Conservation (phyloP, 2,329 filamentous ascomycete genomes). For the Nemania sp. region DNA sequence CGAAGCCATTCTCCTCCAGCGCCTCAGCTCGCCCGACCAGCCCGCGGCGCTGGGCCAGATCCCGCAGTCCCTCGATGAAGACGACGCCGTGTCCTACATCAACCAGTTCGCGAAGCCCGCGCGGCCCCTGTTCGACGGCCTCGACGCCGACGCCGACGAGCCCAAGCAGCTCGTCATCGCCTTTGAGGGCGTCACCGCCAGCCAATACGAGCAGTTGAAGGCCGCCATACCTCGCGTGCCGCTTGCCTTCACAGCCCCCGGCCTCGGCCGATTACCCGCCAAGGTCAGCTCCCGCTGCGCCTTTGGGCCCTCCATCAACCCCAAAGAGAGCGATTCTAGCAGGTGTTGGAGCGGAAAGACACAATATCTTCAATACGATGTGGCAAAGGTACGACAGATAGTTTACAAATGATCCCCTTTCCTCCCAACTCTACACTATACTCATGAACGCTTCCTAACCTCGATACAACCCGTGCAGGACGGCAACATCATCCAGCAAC, state of each 20-base stretch:
- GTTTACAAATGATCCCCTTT: background rate
- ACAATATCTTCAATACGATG: conserved; percentile 42
- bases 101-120: conserved; percentile 62
- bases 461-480: conserved; percentile 40
- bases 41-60: conserved; percentile 55
- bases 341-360: conserved; percentile 39
- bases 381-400: conserved; percentile 30
- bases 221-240: conserved; percentile 47
- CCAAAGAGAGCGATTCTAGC: conserved; percentile 16
- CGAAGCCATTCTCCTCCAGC: conserved; percentile 63
- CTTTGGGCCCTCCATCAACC: conserved; percentile 35
- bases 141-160: conserved; percentile 34
- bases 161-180: conserved; percentile 63
- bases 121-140: conserved; percentile 54
- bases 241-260: conserved; percentile 54
- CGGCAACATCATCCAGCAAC: conserved; percentile 47
- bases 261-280: conserved; percentile 50
- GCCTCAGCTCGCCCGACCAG: conserved; percentile 53
- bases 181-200: conserved; percentile 59
- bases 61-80: conserved; percentile 48
- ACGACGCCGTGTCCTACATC: conserved; percentile 59
- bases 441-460: conserved; percentile 30
- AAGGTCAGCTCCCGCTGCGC: conserved; percentile 47
- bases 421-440: background rate
- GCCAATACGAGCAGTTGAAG: conserved; percentile 49